phyloP scores from a whole-genome alignment of 768 basidiomycete genomes.

The Pulveroboletus sp. region DNA sequence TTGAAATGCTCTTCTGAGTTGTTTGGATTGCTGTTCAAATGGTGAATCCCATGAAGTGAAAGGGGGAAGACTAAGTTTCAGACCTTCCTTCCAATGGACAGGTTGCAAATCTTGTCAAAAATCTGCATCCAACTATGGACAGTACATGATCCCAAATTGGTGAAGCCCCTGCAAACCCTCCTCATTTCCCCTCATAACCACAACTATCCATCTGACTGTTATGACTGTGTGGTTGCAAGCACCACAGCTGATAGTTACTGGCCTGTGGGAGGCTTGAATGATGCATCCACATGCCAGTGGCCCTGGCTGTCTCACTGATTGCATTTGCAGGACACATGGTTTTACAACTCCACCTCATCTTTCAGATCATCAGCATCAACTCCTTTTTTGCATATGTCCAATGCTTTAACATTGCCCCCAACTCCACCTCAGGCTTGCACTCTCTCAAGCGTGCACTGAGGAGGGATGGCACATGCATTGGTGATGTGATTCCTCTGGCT shows the following conservation, averaged over 20 bases:
- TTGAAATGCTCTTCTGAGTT: neutral
- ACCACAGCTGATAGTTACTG: neutral
- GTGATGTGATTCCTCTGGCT: neutral
- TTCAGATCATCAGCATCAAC: neutral
- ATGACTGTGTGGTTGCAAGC: neutral
- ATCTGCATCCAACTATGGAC: neutral
- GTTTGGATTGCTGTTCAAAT: too few species aligned
- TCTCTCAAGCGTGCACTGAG: neutral
- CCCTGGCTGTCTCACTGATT: neutral
- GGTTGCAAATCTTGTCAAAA: neutral
- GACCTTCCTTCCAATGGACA: too few species aligned
- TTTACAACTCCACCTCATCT: neutral
- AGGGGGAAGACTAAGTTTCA: too few species aligned
- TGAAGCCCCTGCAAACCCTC: neutral
- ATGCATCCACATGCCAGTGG: neutral
- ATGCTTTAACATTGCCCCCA: neutral
- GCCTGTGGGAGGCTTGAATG: neutral
- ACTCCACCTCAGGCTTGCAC: neutral
- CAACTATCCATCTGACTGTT: neutral
- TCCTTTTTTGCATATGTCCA: neutral
- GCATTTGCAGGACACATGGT: neutral
- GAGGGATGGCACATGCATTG: neutral
- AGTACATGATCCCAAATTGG: neutral
- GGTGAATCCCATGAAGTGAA: neutral
- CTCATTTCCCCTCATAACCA: neutral